Evolutionary conservation across 768 basidiomycete genomes (phyloP), one percentile per base, ranked within the genome.

Genomic region (Leucogyrophana mollusca): DNA sequence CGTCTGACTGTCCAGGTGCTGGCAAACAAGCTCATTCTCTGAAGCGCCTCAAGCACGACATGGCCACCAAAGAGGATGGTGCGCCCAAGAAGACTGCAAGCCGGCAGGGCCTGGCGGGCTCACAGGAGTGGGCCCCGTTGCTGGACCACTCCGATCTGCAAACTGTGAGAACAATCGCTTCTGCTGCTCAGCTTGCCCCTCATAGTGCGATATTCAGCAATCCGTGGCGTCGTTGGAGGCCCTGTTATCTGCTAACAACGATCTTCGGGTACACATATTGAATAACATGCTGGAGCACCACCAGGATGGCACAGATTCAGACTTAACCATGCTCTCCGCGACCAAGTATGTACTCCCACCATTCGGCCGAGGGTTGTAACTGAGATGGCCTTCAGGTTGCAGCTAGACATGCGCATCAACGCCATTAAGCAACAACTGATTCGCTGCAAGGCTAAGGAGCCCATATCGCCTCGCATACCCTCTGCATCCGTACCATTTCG

Each of bases 321-420:
- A 81, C 32, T 62, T 78, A 14, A 47, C 68, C 6, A 43, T 67
- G 2, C 62, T 78, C n/a, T 71, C 77, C 22, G 54, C 56, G 2
- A 62, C 70, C 46, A 65, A 69, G 79, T 79, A 46, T 21, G 64
- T 54, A 36, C 24, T 10, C 32, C 20, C 0, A 20, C 24, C 3
- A 36, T 27, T n/a, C 18, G 20, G n/a, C 17, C 7, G 21, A 9
- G 9, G 34, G 5, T 4, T 17, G 10, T 23, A 8, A 38, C 3
- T 7, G 9, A 20, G 9, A 45, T 27, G 43, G n/a, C 14, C 45
- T 37, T 5, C 17, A 76, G 77, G 43, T 54, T 60, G n/a, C 52
- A 66, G 25, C 43, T 68, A 8, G 62, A 68, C 17, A 59, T 61
- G 33, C 71, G 78, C 0, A 69, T 76, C 13, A 47, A 54, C 9